Conservation (phyloP, 805 yeast species). For the Dipodascus albidus region DNA sequence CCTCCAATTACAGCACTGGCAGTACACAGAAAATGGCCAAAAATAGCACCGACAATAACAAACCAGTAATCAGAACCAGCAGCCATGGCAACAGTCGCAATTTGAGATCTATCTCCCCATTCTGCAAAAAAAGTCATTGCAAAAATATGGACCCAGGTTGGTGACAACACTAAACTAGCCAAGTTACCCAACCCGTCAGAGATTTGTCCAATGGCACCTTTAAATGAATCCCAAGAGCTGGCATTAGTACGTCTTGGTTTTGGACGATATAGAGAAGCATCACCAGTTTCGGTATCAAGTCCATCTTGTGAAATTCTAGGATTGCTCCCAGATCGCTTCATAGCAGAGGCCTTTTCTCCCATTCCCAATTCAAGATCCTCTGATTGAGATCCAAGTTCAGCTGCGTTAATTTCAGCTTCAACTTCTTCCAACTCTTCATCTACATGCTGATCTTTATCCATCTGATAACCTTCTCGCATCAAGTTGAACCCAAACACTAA, state of each 20-base stretch:
- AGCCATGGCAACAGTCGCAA: constrained; percentile 97
- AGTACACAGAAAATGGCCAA: constrained; percentile 85
- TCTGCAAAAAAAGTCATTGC: constrained; percentile 95
- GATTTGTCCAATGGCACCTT: constrained; percentile 12
- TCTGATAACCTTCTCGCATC: constrained; percentile 67
- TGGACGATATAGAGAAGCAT: constrained; percentile 9
- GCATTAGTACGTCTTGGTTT: constrained; percentile 10
- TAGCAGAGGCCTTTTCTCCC: constrained; percentile 10
- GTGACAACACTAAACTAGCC: constrained; percentile 60
- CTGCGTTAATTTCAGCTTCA: constrained; percentile 76
- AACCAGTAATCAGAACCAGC: constrained; percentile 89
- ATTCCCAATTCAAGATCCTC: constrained; percentile 52
- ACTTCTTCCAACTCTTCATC: constrained; percentile 96
- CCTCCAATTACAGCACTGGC: constrained; percentile 92
- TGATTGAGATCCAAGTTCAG: constrained; percentile 40
- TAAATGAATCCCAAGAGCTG: constrained; percentile 12
- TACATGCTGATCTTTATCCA: constrained; percentile 72
- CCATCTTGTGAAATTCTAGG: constrained; percentile 22
- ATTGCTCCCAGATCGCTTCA: constrained; percentile 13
- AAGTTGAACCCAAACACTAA: constrained; percentile 72
- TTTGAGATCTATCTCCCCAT: constrained; percentile 98
- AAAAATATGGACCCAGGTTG: constrained; percentile 89
- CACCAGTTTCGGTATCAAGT: constrained; percentile 22
- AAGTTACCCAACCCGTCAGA: constrained; percentile 38
- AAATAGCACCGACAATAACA: constrained; percentile 77